Percentiles rank a stretch among this genome's conserved stretches.
These are phyloP conservation scores for Rosa persica DNA, from an alignment of 306 rosid genomes.

Conservation along the genomic window DNA sequence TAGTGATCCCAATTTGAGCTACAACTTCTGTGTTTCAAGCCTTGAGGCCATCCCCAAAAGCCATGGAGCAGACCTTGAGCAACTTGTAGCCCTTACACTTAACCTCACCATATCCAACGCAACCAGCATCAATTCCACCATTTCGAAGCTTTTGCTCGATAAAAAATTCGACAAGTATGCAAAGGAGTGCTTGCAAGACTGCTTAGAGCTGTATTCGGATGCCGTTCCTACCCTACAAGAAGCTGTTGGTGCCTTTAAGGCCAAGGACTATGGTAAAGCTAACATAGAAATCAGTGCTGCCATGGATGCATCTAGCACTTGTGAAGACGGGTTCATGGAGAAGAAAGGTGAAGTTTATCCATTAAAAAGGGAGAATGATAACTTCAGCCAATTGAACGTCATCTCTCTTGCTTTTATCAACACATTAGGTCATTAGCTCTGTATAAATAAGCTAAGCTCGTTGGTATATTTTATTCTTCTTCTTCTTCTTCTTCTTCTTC, in stretches of 20 bases:
- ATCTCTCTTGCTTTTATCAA: slow-evolving; percentile 54
- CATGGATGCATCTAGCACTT: slow-evolving; percentile 51
- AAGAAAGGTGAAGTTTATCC: slow-evolving; percentile 49
- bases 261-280: slow-evolving; percentile 26
- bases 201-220: slow-evolving; percentile 39
- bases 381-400: slow-evolving; percentile 39
- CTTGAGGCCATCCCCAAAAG: slow-evolving; percentile 34
- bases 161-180: slow-evolving; percentile 13
- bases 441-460: background rate
- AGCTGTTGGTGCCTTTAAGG: slow-evolving; percentile 12
- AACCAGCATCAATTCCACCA: slow-evolving; percentile 34
- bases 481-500: background rate
- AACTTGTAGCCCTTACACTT: slow-evolving; percentile 37
- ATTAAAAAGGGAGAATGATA: slow-evolving; percentile 36
- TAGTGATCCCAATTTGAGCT: slow-evolving; percentile 47
- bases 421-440: slow-evolving; percentile 13
- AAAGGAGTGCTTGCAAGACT: slow-evolving; percentile 39
- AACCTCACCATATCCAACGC: slow-evolving; percentile 46
- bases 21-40: slow-evolving; percentile 47
- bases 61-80: slow-evolving; percentile 29
- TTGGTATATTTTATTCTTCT: background rate
- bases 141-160: slow-evolving; percentile 36
- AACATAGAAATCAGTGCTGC: slow-evolving; percentile 35
- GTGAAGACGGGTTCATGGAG: slow-evolving; percentile 68
- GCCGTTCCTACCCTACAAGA: slow-evolving; percentile 19